Evolutionary conservation across 192 early-diverging fungal species (phyloP).

Genomic region (Linnemannia hyalina): DNA sequence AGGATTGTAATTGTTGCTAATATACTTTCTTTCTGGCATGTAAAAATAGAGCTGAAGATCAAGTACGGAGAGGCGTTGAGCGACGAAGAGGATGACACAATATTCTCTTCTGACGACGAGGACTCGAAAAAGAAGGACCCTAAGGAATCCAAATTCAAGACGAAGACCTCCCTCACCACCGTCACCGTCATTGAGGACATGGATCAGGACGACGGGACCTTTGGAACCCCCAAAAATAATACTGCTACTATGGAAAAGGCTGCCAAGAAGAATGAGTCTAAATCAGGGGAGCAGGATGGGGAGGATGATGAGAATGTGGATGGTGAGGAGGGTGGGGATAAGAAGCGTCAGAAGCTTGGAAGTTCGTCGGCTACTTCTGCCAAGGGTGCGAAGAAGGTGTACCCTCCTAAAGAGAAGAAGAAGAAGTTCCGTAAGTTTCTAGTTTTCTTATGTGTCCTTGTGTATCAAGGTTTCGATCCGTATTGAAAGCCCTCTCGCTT

Average conservation of each 20-base stretch:
- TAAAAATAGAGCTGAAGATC: slow-evolving; percentile 45
- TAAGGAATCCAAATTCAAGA: slow-evolving; percentile 68
- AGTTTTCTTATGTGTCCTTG: neutral
- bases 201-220: slow-evolving; percentile 65
- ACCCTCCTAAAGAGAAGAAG: slow-evolving; percentile 39
- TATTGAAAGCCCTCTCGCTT: neutral
- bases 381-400: slow-evolving; percentile 37
- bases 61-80: slow-evolving; percentile 50
- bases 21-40: neutral
- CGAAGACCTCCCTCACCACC: slow-evolving; percentile 71
- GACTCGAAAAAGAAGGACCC: slow-evolving; percentile 49
- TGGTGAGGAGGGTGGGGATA: slow-evolving; percentile 17
- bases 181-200: slow-evolving; percentile 80
- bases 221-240: slow-evolving; percentile 41
- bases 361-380: slow-evolving; percentile 39
- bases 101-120: slow-evolving; percentile 53
- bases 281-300: slow-evolving; percentile 1
- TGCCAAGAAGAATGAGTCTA: slow-evolving; percentile 6
- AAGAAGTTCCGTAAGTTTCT: slow-evolving; percentile 53
- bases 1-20: neutral
- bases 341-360: slow-evolving; percentile 42
- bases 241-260: slow-evolving; percentile 31
- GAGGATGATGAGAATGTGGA: slow-evolving; percentile 13
- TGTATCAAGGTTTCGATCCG: neutral
- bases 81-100: slow-evolving; percentile 54